Conservation (phyloP, 2,329 filamentous ascomycete species). For the Alternaria sp. region DNA sequence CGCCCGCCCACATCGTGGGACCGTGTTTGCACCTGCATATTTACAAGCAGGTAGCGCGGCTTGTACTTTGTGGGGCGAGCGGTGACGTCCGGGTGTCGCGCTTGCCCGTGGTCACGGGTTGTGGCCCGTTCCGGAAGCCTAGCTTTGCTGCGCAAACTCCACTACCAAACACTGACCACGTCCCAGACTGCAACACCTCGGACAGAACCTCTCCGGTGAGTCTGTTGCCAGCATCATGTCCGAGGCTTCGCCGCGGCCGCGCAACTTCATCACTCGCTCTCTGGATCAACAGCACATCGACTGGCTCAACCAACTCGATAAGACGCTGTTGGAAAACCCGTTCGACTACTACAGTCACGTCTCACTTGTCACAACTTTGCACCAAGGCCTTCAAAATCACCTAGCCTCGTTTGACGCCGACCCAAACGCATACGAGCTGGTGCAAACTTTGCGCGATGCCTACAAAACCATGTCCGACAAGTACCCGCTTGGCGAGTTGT, state of each 20-base stretch:
- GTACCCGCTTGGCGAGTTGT: constrained; percentile 77
- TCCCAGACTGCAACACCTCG: constrained; percentile 43
- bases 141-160: constrained; percentile 17
- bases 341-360: constrained; percentile 61
- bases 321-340: constrained; percentile 56
- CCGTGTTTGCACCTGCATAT: neutral
- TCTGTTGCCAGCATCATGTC: constrained; percentile 60
- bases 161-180: constrained; percentile 20
- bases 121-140: constrained; percentile 30
- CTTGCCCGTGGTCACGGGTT: constrained; percentile 31
- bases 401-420: constrained; percentile 43
- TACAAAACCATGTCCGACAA: constrained; percentile 68
- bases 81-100: constrained; percentile 21
- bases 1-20: neutral
- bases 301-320: constrained; percentile 56
- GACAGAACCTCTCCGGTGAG: constrained; percentile 52
- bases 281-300: constrained; percentile 56
- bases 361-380: constrained; percentile 58
- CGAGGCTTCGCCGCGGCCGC: constrained; percentile 56
- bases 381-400: constrained; percentile 59
- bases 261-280: constrained; percentile 54
- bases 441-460: constrained; percentile 58
- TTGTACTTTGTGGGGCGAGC: constrained; percentile 7
- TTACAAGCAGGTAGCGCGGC: neutral
- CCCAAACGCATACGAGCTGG: constrained; percentile 55